phyloP scores from a whole-genome alignment of 768 basidiomycete genomes.

The Boletus rex-veris region DNA sequence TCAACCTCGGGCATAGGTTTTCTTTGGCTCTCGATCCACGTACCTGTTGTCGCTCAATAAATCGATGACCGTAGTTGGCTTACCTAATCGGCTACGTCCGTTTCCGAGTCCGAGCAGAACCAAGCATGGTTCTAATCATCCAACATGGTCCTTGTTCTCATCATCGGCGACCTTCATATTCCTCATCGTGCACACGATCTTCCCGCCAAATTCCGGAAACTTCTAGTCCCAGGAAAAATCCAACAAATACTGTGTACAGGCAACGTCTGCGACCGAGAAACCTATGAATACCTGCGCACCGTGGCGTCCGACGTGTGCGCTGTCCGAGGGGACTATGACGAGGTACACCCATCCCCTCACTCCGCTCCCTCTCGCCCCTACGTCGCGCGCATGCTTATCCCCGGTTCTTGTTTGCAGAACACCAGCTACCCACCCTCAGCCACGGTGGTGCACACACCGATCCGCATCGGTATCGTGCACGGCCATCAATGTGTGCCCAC shows the following conservation, averaged over 20 bases:
- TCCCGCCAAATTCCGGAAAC: conserved; percentile 94
- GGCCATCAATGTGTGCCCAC: conserved; percentile 92
- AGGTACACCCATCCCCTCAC: conserved; percentile 47
- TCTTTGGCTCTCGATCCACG: neutral
- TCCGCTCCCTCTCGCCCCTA: neutral
- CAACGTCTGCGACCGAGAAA: conserved; percentile 96
- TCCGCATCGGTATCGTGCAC: conserved; percentile 89
- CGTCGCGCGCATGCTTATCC: neutral
- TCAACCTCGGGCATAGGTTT: neutral
- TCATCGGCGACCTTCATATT: conserved; percentile 97
- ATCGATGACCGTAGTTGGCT: conserved; percentile 6
- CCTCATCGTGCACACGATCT: conserved; percentile 88
- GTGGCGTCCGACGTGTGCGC: conserved; percentile 92
- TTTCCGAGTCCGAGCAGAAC: neutral
- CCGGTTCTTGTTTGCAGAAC: conserved; percentile 37
- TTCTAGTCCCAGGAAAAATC: conserved; percentile 93
- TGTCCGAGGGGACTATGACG: conserved; percentile 94
- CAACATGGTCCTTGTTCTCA: conserved; percentile 77
- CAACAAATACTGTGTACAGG: conserved; percentile 97
- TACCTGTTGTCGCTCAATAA: neutral
- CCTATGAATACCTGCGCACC: conserved; percentile 91
- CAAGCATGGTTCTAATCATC: conserved; percentile 2
- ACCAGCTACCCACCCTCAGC: conserved; percentile 75
- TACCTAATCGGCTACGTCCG: conserved; percentile 20
- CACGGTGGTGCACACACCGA: conserved; percentile 76